Evolutionary conservation across 805 yeast genomes (phyloP).

Genomic region (Komagataella pastoris): DNA sequence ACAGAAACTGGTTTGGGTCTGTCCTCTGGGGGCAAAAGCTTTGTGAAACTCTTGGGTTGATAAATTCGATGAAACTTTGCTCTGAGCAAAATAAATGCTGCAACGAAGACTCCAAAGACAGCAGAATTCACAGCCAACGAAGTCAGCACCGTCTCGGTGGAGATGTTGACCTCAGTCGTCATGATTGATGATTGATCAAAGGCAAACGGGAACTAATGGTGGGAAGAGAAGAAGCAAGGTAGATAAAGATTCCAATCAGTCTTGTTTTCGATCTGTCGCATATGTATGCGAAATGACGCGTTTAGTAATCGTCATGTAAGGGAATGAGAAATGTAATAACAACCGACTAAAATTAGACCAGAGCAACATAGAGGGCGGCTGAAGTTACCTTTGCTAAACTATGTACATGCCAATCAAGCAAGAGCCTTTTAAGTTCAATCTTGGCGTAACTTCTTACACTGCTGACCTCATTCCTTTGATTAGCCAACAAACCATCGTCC

Average conservation of each 20-base stretch:
- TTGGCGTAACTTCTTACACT: too few relatives aligned
- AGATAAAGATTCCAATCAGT: not conserved
- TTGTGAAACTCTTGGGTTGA: constrained; percentile 65
- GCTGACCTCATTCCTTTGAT: too few relatives aligned
- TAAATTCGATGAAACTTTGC: constrained; percentile 61
- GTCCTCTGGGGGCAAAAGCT: constrained; percentile 42
- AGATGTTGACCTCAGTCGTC: constrained; percentile 23
- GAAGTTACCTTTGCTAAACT: too few relatives aligned
- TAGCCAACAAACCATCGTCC: not conserved
- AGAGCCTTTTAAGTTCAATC: not conserved
- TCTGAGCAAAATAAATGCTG: constrained; percentile 52
- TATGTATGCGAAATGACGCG: not conserved
- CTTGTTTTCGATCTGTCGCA: not conserved
- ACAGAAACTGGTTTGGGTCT: constrained; percentile 63
- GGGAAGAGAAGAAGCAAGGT: not conserved
- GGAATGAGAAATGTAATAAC: not conserved
- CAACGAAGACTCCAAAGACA: constrained; percentile 47
- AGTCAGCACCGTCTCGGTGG: constrained; percentile 66
- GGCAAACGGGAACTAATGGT: not conserved
- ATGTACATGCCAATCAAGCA: not conserved
- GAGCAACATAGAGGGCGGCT: not conserved
- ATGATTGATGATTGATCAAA: constrained; percentile 4
- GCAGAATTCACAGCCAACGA: constrained; percentile 57
- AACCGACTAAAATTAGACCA: not conserved
- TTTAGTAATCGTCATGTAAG: not conserved